Base-by-base conservation (phyloP, 371 early-diverging fungal species). In the Mucor circinelloides region DNA sequence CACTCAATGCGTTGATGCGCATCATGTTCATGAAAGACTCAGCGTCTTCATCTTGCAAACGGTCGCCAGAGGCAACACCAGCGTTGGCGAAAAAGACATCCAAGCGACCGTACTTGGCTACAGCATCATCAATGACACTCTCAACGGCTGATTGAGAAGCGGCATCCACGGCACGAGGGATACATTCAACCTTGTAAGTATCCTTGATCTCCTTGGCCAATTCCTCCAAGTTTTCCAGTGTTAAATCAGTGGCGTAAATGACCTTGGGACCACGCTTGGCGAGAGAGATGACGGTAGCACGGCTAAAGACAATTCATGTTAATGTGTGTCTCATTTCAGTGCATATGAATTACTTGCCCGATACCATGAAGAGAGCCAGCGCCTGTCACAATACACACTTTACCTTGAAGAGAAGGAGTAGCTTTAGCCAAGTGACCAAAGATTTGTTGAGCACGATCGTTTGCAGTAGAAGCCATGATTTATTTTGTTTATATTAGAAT, bases 31-130 rank as follows among this genome's bases (percentile, higher is more conserved):
- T 73, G 44, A 81, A 81, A 2, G 44, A 40, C 30, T 77, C 66
- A 1, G 55, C 62, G n/a, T 58, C 55, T 58, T 69, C 71, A 15
- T 71, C 74, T 23, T 68, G 70, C 38, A 78, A 28, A 27, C 61
- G 60, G 21, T 54, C 58, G 17, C 60, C 75, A 8, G 71, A 58
- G 2, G 81, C 74, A n/a, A 75, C 52, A 56, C 85, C 85, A 19
- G 85, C 85, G 67, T 74, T 86, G 9, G 86, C 86, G 54, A 86
- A 82, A 48, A 85, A 86, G 30, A 86, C 85, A 63, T 86, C 86
- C 27, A 86, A 62, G 27, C 86, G 71, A 21, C 86, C 85, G 60
- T 70, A 83, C 2, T 36, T 61, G 3, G 65, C 63, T 36, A 85
- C 63, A 2, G 84, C 83, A 32, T 83, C 78, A 19, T 78, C 56